These are phyloP conservation scores for Clonostachys byssicola DNA, from an alignment of 2,329 filamentous ascomycete genomes.

Conservation along the genomic window DNA sequence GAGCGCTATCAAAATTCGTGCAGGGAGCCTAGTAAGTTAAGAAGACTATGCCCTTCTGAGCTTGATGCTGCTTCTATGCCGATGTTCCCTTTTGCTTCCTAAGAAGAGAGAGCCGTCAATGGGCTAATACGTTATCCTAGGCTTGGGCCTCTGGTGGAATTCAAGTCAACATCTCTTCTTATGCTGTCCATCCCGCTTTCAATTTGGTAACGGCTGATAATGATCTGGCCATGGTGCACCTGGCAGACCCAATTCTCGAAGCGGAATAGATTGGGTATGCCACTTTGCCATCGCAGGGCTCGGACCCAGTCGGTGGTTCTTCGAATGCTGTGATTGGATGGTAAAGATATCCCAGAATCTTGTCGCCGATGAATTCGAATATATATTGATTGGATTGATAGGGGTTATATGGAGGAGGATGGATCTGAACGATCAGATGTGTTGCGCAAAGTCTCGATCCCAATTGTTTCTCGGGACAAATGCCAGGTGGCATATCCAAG, in stretches of 20 bases:
- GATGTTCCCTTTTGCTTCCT: too few relatives aligned
- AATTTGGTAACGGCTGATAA: slow-evolving; percentile 7
- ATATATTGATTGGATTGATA: neutral
- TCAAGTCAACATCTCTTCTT: slow-evolving; percentile 11
- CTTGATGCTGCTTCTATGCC: too few relatives aligned
- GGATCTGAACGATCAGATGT: slow-evolving; percentile 6
- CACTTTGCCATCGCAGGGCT: slow-evolving; percentile 1
- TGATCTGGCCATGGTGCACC: slow-evolving; percentile 20
- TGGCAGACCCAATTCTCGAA: slow-evolving; percentile 12
- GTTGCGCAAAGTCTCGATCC: slow-evolving; percentile 21
- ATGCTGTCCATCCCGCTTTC: slow-evolving; percentile 16
- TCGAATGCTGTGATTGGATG: slow-evolving; percentile 1
- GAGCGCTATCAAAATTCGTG: slow-evolving; percentile 14
- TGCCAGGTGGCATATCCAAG: slow-evolving; percentile 14
- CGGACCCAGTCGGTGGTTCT: neutral
- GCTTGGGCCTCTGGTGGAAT: slow-evolving; percentile 12
- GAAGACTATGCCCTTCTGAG: too few relatives aligned
- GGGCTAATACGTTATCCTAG: neutral
- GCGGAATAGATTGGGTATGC: slow-evolving; percentile 1
- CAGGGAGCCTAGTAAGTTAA: slow-evolving; percentile 12
- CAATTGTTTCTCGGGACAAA: slow-evolving; percentile 15
- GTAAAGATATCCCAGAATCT: neutral
- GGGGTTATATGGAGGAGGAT: slow-evolving; percentile 3
- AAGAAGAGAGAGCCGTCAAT: too few relatives aligned
- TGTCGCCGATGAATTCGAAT: too few relatives aligned